Conservation (phyloP, 2,329 filamentous ascomycete species). For the Gnomoniopsis smithogilvyi region DNA sequence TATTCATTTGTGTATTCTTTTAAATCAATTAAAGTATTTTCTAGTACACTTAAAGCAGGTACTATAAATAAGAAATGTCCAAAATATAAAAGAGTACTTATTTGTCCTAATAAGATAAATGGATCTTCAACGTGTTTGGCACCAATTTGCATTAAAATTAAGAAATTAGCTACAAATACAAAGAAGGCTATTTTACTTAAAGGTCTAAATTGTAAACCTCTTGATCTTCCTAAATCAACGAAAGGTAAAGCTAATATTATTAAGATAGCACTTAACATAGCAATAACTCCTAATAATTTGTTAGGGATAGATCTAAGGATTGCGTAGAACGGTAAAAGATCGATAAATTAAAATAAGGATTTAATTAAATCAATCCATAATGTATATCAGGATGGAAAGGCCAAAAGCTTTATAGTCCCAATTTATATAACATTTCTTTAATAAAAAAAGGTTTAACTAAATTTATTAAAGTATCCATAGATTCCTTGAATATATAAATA, state of each 20-base stretch:
- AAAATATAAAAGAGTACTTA: conserved; percentile 14
- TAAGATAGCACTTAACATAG: no score
- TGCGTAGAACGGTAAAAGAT: conserved; percentile 7
- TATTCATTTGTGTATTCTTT: not conserved
- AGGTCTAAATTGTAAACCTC: no score
- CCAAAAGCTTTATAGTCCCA: no score
- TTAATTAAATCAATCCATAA: no score
- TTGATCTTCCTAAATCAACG: no score
- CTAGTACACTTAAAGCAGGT: conserved; percentile 9
- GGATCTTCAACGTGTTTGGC: conserved; percentile 8
- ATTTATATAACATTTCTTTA: no score
- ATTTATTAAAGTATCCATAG: not conserved
- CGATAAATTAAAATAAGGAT: not conserved
- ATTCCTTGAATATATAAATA: not conserved
- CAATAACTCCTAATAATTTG: no score
- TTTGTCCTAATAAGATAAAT: conserved; percentile 12
- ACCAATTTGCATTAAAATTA: conserved; percentile 3
- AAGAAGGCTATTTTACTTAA: no score
- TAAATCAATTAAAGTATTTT: conserved; percentile 16
- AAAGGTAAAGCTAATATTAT: no score
- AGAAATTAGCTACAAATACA: conserved; percentile 3
- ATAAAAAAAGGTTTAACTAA: no score
- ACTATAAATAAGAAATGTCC: conserved; percentile 14
- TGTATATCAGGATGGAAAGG: no score
- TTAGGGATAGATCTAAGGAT: not conserved